Evolutionary conservation across 495 filamentous ascomycete genomes (phyloP).

Genomic region (Penicillium longicatenatum): DNA sequence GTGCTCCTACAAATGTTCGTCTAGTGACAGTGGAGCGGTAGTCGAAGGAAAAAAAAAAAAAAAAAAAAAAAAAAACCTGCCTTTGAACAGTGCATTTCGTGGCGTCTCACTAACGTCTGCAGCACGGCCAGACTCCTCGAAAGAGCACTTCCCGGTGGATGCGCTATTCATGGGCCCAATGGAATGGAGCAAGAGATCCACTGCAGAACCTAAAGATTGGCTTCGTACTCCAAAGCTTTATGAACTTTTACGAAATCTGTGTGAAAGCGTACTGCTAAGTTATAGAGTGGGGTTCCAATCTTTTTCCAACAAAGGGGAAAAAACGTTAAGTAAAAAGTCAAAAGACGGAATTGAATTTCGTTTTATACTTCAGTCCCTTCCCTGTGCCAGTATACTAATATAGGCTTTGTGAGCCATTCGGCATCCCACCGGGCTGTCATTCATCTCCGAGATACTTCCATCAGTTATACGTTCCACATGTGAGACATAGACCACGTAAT

Average conservation of each 20-base stretch:
- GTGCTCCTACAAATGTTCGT: neutral
- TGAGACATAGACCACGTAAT: neutral
- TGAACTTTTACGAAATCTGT: neutral
- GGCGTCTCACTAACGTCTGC: slow-evolving; percentile 6
- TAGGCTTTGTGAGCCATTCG: too few relatives aligned
- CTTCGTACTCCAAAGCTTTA: neutral
- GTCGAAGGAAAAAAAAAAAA: neutral
- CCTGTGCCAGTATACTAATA: neutral
- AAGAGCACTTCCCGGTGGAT: slow-evolving; percentile 5
- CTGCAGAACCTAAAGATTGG: neutral
- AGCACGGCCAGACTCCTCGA: slow-evolving; percentile 5
- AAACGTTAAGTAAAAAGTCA: too few relatives aligned
- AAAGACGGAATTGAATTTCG: too few relatives aligned
- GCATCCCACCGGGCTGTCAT: too few relatives aligned
- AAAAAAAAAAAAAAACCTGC: neutral
- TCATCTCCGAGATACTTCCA: too few relatives aligned
- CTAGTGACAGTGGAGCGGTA: neutral
- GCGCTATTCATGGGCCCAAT: slow-evolving; percentile 3
- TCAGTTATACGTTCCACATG: too few relatives aligned
- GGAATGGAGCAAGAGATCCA: neutral
- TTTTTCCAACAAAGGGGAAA: too few relatives aligned
- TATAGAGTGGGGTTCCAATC: too few relatives aligned
- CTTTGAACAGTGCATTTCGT: neutral
- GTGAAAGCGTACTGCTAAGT: too few relatives aligned
- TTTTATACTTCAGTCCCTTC: neutral